Evolutionary conservation across 2,329 filamentous ascomycete genomes (phyloP), one percentile per base, ranked within the genome.

Genomic region (Pyricularia sp.): DNA sequence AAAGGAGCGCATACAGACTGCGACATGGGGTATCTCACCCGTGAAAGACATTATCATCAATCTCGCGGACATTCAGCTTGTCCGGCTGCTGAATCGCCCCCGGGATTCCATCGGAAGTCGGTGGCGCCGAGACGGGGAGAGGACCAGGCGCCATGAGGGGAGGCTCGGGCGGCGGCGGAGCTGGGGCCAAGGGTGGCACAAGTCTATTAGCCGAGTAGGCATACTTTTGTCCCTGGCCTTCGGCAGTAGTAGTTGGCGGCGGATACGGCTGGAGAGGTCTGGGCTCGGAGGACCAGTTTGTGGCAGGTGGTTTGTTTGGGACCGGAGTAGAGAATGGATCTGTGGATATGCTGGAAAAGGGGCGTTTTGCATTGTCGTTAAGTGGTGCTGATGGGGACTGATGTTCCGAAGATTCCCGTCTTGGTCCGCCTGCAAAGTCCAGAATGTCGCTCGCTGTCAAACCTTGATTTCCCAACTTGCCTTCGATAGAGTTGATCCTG

Each of bases 401-500:
- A 12, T 83, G 81, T 68, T 87, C 85, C 42, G 84, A 83, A 1
- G 79, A 78, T 6, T 77, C 76, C 64, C 78, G 77, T 36, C 78
- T 76, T 2, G 73, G 71, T 4, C 74, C 71, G 20, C 74, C 74
- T 4, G 79, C 74, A 23, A 80, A 72, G 31, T 85, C 83, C n/a
- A 85, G 78, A n/a, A 80, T 77, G 9, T 42, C 25, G 68, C 83
- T 81, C 68, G 81, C 79, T 59, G 77, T 81, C 69, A 78, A 74
- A 59, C 74, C 79, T 70, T 86, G 84, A 10, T 81, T 83, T 59
- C 85, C 86, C 69, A 95, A 87, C 75, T 92, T 91, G 72, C 90
- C 91, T 76, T 97, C 93, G 64, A 97, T 89, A 63, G 87, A 90
- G 74, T 94, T 89, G 70, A 97, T 88, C 30, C 93, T 85, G 76